Percentiles rank a stretch among this genome's conserved stretches.
These are phyloP conservation scores for Tylopilus vinaceipallidus DNA, from an alignment of 768 basidiomycete species.

Conservation along the genomic window DNA sequence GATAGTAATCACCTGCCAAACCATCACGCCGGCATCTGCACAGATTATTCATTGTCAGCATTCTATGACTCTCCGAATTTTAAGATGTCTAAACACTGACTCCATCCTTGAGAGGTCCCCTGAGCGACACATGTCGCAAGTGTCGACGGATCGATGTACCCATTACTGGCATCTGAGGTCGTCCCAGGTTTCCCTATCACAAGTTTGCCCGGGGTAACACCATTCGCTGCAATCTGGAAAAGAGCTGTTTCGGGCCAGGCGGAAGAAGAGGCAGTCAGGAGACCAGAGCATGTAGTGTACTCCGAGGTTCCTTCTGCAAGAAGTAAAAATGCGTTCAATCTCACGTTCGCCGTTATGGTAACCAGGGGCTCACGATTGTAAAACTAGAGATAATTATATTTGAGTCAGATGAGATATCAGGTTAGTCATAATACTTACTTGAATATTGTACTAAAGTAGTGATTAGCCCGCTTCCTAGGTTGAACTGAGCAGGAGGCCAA, in stretches of 20 bases:
- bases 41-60: too few species aligned
- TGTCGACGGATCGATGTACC: constrained; percentile 51
- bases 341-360: too few species aligned
- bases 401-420: too few species aligned
- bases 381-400: too few species aligned
- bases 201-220: constrained; percentile 60
- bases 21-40: constrained; percentile 38
- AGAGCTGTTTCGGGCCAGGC: constrained; percentile 41
- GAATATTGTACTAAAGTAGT: constrained; percentile 48
- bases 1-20: constrained; percentile 34
- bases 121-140: constrained; percentile 58
- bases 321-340: too few species aligned
- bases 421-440: too few species aligned
- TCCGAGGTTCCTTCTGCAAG: constrained; percentile 38
- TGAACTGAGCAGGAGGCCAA: not conserved
- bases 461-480: too few species aligned
- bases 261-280: constrained; percentile 40
- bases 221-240: constrained; percentile 49
- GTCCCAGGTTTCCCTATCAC: constrained; percentile 74
- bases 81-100: not conserved
- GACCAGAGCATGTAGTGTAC: constrained; percentile 36
- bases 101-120: constrained; percentile 38
- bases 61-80: not conserved
- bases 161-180: constrained; percentile 48
- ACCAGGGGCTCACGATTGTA: constrained; percentile 26